phyloP scores from a whole-genome alignment of 768 basidiomycete genomes.

The Mrakia hoshinonis region DNA sequence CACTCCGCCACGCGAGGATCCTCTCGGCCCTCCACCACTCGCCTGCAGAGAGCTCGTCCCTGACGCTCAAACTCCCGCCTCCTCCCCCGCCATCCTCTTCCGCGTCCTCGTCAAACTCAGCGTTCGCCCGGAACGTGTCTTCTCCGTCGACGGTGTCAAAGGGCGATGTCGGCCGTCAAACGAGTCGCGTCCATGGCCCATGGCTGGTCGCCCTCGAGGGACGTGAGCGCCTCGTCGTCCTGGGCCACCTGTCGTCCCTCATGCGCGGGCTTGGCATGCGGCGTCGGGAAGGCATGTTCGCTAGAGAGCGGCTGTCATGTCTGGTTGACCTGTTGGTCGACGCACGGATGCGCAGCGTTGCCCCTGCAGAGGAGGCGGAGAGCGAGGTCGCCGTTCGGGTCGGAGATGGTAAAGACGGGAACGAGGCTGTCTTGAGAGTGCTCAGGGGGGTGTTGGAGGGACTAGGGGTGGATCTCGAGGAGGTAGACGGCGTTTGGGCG shows the following conservation, averaged over 20 bases:
- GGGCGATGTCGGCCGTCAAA: slow-evolving; percentile 54
- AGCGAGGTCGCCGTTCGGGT: slow-evolving; percentile 34
- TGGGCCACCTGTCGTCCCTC: slow-evolving; percentile 62
- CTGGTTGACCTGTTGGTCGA: slow-evolving; percentile 78
- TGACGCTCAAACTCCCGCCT: background rate
- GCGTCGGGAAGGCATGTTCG: slow-evolving; percentile 77
- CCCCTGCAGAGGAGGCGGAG: slow-evolving; percentile 33
- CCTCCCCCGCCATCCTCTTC: background rate
- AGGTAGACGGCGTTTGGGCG: slow-evolving; percentile 12
- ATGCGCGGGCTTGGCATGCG: slow-evolving; percentile 74
- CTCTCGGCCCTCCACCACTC: slow-evolving; percentile 4
- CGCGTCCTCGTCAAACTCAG: background rate
- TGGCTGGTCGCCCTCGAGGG: slow-evolving; percentile 74
- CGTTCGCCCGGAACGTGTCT: background rate
- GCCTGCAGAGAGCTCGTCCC: background rate
- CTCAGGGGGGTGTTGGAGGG: slow-evolving; percentile 21
- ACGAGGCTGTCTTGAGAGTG: slow-evolving; percentile 58
- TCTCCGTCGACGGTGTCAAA: background rate
- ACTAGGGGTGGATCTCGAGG: slow-evolving; percentile 55
- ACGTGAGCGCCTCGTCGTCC: slow-evolving; percentile 61
- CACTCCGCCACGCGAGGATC: slow-evolving; percentile 25
- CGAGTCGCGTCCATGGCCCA: slow-evolving; percentile 74
- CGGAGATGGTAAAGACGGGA: slow-evolving; percentile 58
- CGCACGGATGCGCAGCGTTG: slow-evolving; percentile 49
- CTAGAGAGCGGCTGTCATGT: slow-evolving; percentile 77